phyloP scores from a whole-genome alignment of 2,329 filamentous ascomycete species.

The Escovopsis sp. region DNA sequence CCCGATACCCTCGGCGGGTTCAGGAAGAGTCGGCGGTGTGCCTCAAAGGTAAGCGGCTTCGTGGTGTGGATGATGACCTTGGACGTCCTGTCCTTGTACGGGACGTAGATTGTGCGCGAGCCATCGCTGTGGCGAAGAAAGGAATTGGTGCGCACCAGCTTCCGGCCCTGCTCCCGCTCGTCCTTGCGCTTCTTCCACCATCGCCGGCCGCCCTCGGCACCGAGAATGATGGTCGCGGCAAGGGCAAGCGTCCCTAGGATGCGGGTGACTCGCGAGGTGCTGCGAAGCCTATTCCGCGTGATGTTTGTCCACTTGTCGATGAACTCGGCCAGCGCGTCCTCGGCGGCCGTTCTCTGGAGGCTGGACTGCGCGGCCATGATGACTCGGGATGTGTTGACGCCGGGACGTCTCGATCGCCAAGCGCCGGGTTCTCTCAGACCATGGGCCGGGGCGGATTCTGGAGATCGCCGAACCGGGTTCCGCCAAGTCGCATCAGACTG shows the following conservation, averaged over 20 bases:
- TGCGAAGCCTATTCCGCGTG: slow-evolving; percentile 39
- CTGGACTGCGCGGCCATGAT: slow-evolving; percentile 81
- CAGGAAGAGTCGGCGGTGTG: slow-evolving; percentile 81
- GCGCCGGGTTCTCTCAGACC: slow-evolving; percentile 2
- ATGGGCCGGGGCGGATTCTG: neutral
- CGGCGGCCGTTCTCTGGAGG: slow-evolving; percentile 48
- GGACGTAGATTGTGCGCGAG: slow-evolving; percentile 86
- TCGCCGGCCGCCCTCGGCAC: slow-evolving; percentile 62
- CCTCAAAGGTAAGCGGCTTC: slow-evolving; percentile 89
- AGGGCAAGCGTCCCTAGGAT: slow-evolving; percentile 65
- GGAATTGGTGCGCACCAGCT: slow-evolving; percentile 79
- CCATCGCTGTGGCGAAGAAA: slow-evolving; percentile 90
- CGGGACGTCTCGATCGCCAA: slow-evolving; percentile 2
- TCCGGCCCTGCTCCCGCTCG: slow-evolving; percentile 70
- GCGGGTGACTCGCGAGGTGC: slow-evolving; percentile 55
- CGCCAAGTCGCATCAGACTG: no score
- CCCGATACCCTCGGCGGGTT: slow-evolving; percentile 78
- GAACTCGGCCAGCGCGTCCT: slow-evolving; percentile 53
- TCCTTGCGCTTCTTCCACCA: slow-evolving; percentile 60
- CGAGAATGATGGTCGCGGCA: slow-evolving; percentile 61
- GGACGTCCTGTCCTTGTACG: slow-evolving; percentile 73
- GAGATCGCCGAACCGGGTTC: no score
- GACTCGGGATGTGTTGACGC: slow-evolving; percentile 1
- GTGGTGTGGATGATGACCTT: slow-evolving; percentile 86
- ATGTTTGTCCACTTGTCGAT: slow-evolving; percentile 43